phyloP scores from a whole-genome alignment of 1,284 basidiomycete species.

The Sutorius eximius region DNA sequence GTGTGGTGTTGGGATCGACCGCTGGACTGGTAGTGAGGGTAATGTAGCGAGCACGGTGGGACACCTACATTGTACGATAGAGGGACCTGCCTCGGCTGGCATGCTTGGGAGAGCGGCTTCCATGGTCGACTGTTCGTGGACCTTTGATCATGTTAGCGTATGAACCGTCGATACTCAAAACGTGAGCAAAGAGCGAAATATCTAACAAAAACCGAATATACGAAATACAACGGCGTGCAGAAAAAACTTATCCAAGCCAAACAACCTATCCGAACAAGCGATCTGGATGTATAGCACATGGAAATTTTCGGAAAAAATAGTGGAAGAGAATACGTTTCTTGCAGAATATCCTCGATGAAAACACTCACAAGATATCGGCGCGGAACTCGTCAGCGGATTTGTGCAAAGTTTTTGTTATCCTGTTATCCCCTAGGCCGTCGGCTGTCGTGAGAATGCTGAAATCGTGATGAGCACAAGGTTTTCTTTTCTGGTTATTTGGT shows the following conservation, averaged over 20 bases:
- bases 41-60: background rate
- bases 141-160: conserved; percentile 30
- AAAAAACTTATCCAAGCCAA: conserved; percentile 38
- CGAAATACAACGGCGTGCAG: conserved; percentile 31
- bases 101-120: conserved; percentile 26
- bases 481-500: conserved; percentile 31
- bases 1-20: conserved; percentile 27
- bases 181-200: conserved; percentile 23
- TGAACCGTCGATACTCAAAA: conserved; percentile 16
- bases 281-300: conserved; percentile 11
- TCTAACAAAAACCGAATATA: conserved; percentile 36
- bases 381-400: conserved; percentile 20
- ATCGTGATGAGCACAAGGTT: conserved; percentile 27
- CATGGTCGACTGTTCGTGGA: conserved; percentile 19
- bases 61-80: conserved; percentile 30
- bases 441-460: conserved; percentile 38
- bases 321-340: background rate
- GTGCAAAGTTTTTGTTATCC: conserved; percentile 34
- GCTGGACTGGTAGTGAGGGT: conserved; percentile 21
- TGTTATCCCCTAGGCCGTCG: conserved; percentile 36
- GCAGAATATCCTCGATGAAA: conserved; percentile 14
- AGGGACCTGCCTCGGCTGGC: conserved; percentile 27
- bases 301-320: conserved; percentile 17
- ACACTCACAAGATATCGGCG: conserved; percentile 26
- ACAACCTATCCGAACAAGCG: conserved; percentile 29